Conservation (phyloP, 75 land plant species). For the Selaginella tamariscina region DNA sequence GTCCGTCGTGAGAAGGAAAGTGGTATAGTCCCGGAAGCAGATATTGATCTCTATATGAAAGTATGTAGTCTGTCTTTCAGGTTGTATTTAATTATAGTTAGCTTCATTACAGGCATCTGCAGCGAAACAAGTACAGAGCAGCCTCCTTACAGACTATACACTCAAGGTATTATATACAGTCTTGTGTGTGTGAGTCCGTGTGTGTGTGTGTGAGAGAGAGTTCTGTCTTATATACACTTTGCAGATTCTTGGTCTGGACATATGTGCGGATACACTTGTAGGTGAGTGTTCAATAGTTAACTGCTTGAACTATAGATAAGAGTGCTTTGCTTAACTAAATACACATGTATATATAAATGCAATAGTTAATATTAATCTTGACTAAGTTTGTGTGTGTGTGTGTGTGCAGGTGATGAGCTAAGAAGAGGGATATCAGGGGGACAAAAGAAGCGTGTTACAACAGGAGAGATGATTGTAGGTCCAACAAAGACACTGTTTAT, state of each 20-base stretch:
- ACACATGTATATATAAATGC: not conserved
- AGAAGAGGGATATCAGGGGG: not conserved
- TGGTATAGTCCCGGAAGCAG: not conserved
- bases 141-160: not conserved
- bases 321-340: too few species aligned
- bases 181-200: too few species aligned
- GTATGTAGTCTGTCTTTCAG: conserved; percentile 1
- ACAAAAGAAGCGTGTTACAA: not conserved
- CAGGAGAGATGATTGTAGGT: conserved; percentile 7
- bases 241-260: too few species aligned
- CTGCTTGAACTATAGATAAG: too few species aligned
- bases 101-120: not conserved
- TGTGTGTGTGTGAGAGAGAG: too few species aligned
- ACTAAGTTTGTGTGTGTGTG: not conserved
- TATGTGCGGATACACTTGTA: too few species aligned
- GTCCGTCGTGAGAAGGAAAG: not conserved
- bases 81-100: not conserved
- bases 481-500: conserved; percentile 10
- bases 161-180: conserved; percentile 2
- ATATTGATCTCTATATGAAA: conserved; percentile 9
- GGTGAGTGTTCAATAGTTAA: too few species aligned
- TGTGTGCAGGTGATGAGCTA: not conserved
- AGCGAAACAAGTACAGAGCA: conserved; percentile 7
- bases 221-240: too few species aligned
- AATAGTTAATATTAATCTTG: not conserved